Conservation (phyloP, 1,139 yeast species). For the Protomyces inundatus region DNA sequence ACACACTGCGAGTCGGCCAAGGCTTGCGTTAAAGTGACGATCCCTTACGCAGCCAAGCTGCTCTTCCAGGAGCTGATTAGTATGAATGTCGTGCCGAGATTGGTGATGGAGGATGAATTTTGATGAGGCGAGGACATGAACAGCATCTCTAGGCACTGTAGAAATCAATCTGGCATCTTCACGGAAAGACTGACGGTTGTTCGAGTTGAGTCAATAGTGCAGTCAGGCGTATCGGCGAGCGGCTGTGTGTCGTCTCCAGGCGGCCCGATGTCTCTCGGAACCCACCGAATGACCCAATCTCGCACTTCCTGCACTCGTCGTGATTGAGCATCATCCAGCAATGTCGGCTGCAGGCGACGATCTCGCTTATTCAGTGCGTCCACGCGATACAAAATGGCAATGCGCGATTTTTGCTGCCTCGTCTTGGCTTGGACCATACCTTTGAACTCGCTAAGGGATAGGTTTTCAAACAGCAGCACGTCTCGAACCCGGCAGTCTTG, state of each 20-base stretch:
- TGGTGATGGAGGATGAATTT: conserved; percentile 69
- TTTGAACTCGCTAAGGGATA: conserved; percentile 1
- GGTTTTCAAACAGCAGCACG: conserved; percentile 5
- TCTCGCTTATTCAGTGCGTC: background rate
- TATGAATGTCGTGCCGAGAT: conserved; percentile 96
- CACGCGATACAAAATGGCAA: conserved; percentile 10
- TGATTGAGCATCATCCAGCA: conserved; percentile 13
- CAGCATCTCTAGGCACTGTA: background rate
- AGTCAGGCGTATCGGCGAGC: background rate
- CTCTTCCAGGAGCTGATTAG: conserved; percentile 92
- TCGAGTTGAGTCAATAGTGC: background rate
- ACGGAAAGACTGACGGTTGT: background rate
- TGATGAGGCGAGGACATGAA: conserved; percentile 33
- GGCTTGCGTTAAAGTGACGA: conserved; percentile 83
- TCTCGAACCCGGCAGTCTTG: conserved; percentile 10
- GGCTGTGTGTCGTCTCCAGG: background rate
- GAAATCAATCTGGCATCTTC: background rate
- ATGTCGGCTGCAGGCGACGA: conserved; percentile 8
- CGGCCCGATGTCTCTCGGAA: conserved; percentile 5
- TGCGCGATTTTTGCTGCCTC: background rate
- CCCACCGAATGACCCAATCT: conserved; percentile 35
- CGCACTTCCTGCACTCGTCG: conserved; percentile 14
- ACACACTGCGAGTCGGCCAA: conserved; percentile 88
- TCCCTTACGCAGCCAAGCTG: conserved; percentile 95
- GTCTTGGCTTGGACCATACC: conserved; percentile 9